Evolutionary conservation across 306 rosid genomes (phyloP).

Genomic region (Chamaecrista fasciculata): DNA sequence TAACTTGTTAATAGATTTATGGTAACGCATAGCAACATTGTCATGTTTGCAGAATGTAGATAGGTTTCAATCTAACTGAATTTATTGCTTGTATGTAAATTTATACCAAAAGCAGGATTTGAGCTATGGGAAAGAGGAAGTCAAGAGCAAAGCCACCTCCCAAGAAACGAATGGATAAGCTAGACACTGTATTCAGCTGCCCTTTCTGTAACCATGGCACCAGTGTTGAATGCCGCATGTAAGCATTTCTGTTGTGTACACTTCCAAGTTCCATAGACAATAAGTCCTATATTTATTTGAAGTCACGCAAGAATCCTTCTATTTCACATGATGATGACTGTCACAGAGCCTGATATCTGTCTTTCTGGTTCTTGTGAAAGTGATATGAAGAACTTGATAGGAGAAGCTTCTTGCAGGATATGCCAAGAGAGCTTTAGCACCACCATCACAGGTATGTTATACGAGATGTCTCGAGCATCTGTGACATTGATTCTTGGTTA

Average conservation of each 20-base stretch:
- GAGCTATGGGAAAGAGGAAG: constrained; percentile 74
- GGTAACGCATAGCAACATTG: not conserved
- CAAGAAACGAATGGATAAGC: constrained; percentile 78
- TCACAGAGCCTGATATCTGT: not conserved
- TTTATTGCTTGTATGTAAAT: not conserved
- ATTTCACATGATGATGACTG: not conserved
- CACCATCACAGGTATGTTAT: constrained; percentile 55
- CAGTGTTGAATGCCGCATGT: constrained; percentile 81
- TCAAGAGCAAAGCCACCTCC: constrained; percentile 77
- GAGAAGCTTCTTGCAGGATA: constrained; percentile 81
- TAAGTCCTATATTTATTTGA: not conserved
- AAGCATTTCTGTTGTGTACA: constrained; percentile 24
- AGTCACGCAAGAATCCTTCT: not conserved
- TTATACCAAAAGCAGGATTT: constrained; percentile 19
- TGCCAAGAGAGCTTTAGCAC: constrained; percentile 90
- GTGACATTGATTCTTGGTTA: not conserved
- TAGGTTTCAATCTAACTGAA: not conserved
- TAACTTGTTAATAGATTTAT: not conserved
- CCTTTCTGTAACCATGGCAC: constrained; percentile 81
- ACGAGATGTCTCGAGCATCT: not conserved
- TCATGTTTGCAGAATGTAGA: not conserved
- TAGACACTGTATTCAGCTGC: constrained; percentile 77
- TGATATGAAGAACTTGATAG: constrained; percentile 84
- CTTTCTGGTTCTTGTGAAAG: constrained; percentile 42
- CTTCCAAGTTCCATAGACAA: not conserved